These are phyloP conservation scores for Oenanthe javanica DNA, from an alignment of 140 eudicot genomes.

Conservation along the genomic window DNA sequence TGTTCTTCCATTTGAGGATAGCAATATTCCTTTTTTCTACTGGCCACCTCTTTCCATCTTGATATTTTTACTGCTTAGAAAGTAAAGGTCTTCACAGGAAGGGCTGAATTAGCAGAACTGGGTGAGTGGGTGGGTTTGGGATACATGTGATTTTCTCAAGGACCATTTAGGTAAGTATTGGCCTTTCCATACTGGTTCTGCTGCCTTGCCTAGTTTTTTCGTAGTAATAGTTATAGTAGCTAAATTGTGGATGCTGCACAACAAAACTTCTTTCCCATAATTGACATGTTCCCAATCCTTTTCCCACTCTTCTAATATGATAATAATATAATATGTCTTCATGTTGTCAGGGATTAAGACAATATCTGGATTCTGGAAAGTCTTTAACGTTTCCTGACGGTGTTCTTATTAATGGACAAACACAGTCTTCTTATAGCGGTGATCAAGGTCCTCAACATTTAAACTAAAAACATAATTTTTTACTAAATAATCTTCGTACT, in stretches of 20 bases:
- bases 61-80: not conserved
- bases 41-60: not conserved
- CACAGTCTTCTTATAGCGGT: constrained; percentile 60
- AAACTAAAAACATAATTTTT: not conserved
- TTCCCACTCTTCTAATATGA: not conserved
- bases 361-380: constrained; percentile 66
- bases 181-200: not conserved
- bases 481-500: not conserved
- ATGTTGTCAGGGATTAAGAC: constrained; percentile 50
- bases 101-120: not conserved
- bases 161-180: not conserved
- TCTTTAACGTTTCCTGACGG: constrained; percentile 76
- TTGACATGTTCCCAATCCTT: not conserved
- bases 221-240: not conserved
- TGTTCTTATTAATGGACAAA: constrained; percentile 73
- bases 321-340: not conserved
- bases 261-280: no score
- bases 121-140: not conserved
- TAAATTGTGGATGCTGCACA: not conserved
- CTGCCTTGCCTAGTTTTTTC: not conserved
- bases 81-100: not conserved
- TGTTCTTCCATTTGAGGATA: not conserved
- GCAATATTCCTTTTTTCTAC: not conserved
- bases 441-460: constrained; percentile 49
- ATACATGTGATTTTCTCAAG: not conserved